These are phyloP conservation scores for Sporodiniella umbellata DNA, from an alignment of 371 early-diverging fungal genomes.

Conservation along the genomic window DNA sequence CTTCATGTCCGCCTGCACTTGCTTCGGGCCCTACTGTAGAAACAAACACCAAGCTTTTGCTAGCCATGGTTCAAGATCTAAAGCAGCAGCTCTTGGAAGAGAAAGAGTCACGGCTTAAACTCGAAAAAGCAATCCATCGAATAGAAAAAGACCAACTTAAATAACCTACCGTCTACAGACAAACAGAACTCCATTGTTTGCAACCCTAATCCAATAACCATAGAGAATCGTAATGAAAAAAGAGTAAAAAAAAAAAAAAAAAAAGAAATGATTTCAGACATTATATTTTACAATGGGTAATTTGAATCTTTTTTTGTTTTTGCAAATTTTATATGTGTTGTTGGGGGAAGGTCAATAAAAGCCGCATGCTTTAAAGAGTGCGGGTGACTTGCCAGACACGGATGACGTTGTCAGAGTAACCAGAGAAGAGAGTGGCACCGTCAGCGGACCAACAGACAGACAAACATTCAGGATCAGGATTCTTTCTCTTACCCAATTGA, in stretches of 20 bases:
- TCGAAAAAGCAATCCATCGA: constrained; percentile 24
- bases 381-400: constrained; percentile 85
- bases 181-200: no score
- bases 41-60: constrained; percentile 5
- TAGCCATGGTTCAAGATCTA: constrained; percentile 28
- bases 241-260: not conserved
- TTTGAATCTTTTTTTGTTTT: no score
- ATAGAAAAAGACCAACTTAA: constrained; percentile 1
- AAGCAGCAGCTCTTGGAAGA: constrained; percentile 48
- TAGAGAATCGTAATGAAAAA: no score
- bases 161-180: no score
- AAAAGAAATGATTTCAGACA: not conserved
- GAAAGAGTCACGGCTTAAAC: constrained; percentile 32
- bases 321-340: no score
- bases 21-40: constrained; percentile 15
- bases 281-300: not conserved
- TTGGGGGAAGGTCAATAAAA: no score
- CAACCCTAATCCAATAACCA: no score
- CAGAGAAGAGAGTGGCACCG: constrained; percentile 94
- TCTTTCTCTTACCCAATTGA: constrained; percentile 67
- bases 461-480: constrained; percentile 74
- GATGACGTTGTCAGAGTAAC: constrained; percentile 93
- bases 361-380: constrained; percentile 35
- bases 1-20: constrained; percentile 34
- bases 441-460: constrained; percentile 97